A percentile compares a stretch with the other conserved stretches of the same genome.
phyloP scores from a whole-genome alignment of 176 grass and related monocot species.

The Ensete ventricosum region DNA sequence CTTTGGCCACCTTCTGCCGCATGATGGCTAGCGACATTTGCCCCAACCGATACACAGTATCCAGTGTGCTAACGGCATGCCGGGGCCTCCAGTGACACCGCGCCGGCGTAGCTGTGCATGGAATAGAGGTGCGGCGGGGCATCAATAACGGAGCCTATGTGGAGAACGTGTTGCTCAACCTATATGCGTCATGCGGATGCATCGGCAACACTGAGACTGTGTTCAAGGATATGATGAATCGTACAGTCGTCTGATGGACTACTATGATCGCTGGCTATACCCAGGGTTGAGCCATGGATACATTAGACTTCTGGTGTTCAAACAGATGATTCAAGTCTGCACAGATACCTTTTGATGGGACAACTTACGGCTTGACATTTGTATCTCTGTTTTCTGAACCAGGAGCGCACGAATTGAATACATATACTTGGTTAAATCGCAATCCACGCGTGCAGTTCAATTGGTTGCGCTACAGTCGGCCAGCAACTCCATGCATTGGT shows the following conservation, averaged over 20 bases:
- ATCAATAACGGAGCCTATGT: conserved; percentile 19
- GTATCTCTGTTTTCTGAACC: conserved; percentile 23
- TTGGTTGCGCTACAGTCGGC: conserved; percentile 24
- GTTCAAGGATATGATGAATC: conserved; percentile 29
- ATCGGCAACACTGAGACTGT: conserved; percentile 19
- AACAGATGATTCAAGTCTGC: conserved; percentile 33
- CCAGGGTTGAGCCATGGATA: conserved; percentile 17
- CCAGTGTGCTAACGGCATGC: conserved; percentile 36
- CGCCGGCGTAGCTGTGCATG: conserved; percentile 11
- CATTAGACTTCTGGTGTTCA: conserved; percentile 25
- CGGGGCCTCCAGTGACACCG: background rate
- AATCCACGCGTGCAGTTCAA: conserved; percentile 25
- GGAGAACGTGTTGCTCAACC: conserved; percentile 35
- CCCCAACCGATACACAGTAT: conserved; percentile 44
- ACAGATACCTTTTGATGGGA: background rate
- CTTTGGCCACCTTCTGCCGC: conserved; percentile 14
- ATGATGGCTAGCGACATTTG: conserved; percentile 21
- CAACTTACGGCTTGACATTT: background rate
- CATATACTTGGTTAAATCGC: conserved; percentile 41
- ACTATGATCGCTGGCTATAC: conserved; percentile 45
- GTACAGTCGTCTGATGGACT: conserved; percentile 37
- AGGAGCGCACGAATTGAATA: conserved; percentile 39
- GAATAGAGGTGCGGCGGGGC: conserved; percentile 21
- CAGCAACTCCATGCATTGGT: conserved; percentile 38
- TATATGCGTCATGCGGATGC: conserved; percentile 17